These are phyloP conservation scores for Secale cereale DNA, from an alignment of 176 grass and related monocot genomes.

Conservation along the genomic window DNA sequence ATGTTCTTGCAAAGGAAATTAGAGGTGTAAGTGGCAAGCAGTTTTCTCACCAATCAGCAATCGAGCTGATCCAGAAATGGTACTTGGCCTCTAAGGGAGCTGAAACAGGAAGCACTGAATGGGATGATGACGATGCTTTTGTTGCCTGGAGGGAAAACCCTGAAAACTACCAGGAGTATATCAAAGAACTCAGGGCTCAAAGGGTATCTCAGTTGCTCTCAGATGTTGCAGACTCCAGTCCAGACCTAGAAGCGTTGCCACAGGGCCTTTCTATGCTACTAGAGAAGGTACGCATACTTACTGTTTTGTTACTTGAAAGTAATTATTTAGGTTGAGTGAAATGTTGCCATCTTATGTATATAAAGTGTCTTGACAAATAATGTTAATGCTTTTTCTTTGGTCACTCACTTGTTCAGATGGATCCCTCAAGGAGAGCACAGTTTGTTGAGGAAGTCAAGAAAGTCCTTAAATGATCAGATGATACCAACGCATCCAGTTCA, in stretches of 20 bases:
- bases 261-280: slow-evolving; percentile 80
- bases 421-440: slow-evolving; percentile 60
- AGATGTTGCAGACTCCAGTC: slow-evolving; percentile 42
- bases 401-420: slow-evolving; percentile 63
- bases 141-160: slow-evolving; percentile 78
- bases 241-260: slow-evolving; percentile 60
- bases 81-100: slow-evolving; percentile 32
- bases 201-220: slow-evolving; percentile 55
- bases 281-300: slow-evolving; percentile 60
- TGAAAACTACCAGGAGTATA: slow-evolving; percentile 63
- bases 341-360: not conserved
- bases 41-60: slow-evolving; percentile 48
- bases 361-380: not conserved
- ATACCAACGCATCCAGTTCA: slow-evolving; percentile 28
- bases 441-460: slow-evolving; percentile 66
- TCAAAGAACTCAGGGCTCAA: slow-evolving; percentile 73
- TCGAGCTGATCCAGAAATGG: slow-evolving; percentile 81
- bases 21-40: slow-evolving; percentile 57
- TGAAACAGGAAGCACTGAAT: slow-evolving; percentile 27
- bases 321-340: not conserved
- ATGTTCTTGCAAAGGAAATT: slow-evolving; percentile 66
- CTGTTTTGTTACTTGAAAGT: not conserved
- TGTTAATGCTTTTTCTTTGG: slow-evolving; percentile 14
- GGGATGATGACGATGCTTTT: slow-evolving; percentile 94
- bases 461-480: slow-evolving; percentile 41